A percentile compares a stretch with the other conserved stretches of the same genome.
phyloP scores from a whole-genome alignment of 1,139 yeast species.

The Waltiozyma sp. region DNA sequence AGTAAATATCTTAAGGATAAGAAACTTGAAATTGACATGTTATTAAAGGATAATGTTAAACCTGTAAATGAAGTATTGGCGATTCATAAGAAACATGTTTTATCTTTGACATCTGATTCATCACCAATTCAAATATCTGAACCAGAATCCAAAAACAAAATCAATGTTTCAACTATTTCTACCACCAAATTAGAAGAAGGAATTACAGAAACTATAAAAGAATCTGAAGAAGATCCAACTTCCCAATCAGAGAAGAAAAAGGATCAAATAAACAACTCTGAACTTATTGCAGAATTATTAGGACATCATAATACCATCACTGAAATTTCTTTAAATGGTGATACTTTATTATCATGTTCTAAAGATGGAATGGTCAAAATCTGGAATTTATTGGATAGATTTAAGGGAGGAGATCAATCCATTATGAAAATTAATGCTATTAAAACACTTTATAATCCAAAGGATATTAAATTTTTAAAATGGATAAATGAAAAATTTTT shows the following conservation, averaged over 20 bases:
- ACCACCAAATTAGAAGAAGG: too few relatives aligned
- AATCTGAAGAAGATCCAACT: too few relatives aligned
- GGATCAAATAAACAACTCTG: too few relatives aligned
- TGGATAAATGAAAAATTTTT: slow-evolving; percentile 7
- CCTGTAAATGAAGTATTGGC: background rate
- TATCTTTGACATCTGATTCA: too few relatives aligned
- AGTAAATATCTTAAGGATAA: slow-evolving; percentile 21
- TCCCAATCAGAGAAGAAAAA: background rate
- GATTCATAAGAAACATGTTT: background rate
- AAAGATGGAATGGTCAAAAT: slow-evolving; percentile 7
- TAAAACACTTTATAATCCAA: background rate
- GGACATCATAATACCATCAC: slow-evolving; percentile 5
- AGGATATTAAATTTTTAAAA: background rate
- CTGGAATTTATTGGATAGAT: slow-evolving; percentile 4
- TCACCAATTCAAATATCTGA: too few relatives aligned
- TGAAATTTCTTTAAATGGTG: slow-evolving; percentile 1
- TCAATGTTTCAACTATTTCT: too few relatives aligned
- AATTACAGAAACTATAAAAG: too few relatives aligned
- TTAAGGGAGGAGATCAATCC: background rate
- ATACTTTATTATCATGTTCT: slow-evolving; percentile 6
- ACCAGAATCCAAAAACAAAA: too few relatives aligned
- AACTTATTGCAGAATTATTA: background rate
- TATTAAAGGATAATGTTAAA: slow-evolving; percentile 20
- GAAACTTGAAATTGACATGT: slow-evolving; percentile 23
- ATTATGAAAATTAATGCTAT: background rate